Evolutionary conservation across 352 stramenopile species (phyloP), one percentile per base, ranked within the genome.

Genomic region (Phytophthora hybrid): DNA sequence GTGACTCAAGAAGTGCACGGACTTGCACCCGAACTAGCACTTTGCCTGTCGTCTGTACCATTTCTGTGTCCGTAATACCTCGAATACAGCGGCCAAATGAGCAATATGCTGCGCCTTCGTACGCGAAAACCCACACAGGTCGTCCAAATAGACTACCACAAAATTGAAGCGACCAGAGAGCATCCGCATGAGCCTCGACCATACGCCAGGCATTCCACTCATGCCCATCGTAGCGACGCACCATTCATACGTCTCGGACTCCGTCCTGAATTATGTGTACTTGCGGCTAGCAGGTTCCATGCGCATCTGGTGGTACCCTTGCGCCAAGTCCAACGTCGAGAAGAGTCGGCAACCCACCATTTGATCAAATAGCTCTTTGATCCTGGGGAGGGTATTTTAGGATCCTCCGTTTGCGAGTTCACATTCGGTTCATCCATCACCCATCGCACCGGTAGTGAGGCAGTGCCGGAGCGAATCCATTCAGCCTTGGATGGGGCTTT

Each of bases 241-340:
- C 74, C 77, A 88, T 18, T 88, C 70, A 49, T 82, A 81, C 2
- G 63, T 83, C 46, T 87, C 75, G 0, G 60, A 51, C 34, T 78
- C 34, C 9, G 67, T 77, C 1, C 78, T 58, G 29, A 85, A 85
- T 3, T 78, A 71, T 1, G 76, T 83, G 21, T 77, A 85, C 55
- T 74, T 53, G 16, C 34, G 44, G 13, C 26, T 60, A 0, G 6
- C 16, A 57, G 21, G 31, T 13, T 37, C 56, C 3, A 75, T 6
- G 2, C 46, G 51, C 72, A 81, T 83, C 31, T 79, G 76, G 34
- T 83, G 76, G 49, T 85, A 81, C 0, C 69, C 76, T 41, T 77
- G 67, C 1, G 76, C 70, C 3, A 83, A 63, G 37, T 83, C 73
- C 21, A 85, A 61, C 5, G 62, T 51, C 0, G 61, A 60, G 41